Base-by-base conservation (phyloP, 2,329 filamentous ascomycete genomes). In the Myriosclerotinia curreyana region DNA sequence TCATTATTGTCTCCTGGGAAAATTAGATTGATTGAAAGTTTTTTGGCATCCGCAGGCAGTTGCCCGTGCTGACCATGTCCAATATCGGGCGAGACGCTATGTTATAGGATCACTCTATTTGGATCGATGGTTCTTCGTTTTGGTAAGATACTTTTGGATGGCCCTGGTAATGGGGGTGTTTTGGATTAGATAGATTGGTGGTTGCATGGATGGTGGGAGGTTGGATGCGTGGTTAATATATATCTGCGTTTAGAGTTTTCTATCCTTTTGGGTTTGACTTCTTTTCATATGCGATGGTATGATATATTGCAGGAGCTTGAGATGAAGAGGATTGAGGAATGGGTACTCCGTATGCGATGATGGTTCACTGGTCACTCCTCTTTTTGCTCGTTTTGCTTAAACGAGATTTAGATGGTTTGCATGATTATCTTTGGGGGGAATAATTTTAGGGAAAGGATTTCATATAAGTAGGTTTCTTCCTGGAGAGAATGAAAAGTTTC, bases 381-480 rank as follows among this genome's bases (percentile, higher is more conserved):
- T 48, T 58, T 49, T 48, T 48, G 12, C 20, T 36, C 11, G 17
- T 58, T 49, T 48, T 58, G 12, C 20, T 36, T 17, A 25, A 36
- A 20, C 20, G 42, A 25, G 36, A 58, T 48, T 58, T 46, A 22
- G 12, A 58, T 36, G 28, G 28, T 20, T 15, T 58, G 12, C 20
- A 58, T 58, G 55, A 58, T 25, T 36, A 20, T 25, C 48, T 46
- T 25, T 42, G 28, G 42, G 20, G 31, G 15, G n/a, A 14, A 12
- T 6, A 11, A 36, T 59, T 48, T 7, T 34, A 20, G 34, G 25
- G 28, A 15, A 6, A 22, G 20, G 28, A 9, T 56, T 42, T 50
- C 44, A 59, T 51, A 59, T 64, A 64, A 64, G 53, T 36, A 51
- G 36, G 20, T 42, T 64, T 59, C 46, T 40, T 64, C 44, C 61